A percentile compares a stretch with the other conserved stretches of the same genome.
Evolutionary conservation across 1,139 yeast genomes (phyloP).

Genomic region (Magnusiomyces sp.): DNA sequence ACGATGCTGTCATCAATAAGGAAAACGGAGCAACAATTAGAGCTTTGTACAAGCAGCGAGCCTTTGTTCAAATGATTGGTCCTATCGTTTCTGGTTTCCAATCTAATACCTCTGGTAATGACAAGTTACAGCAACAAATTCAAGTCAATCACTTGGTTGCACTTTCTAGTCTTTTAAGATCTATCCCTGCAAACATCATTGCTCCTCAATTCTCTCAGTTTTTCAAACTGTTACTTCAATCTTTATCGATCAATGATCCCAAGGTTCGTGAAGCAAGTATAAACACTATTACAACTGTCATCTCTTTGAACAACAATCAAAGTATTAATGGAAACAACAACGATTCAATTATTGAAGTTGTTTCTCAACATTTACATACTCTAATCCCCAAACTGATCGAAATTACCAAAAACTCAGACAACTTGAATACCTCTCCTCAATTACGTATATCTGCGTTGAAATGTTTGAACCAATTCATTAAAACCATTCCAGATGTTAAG

Average conservation of each 20-base stretch:
- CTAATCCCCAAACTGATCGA: constrained; percentile 48
- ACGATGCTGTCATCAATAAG: constrained; percentile 53
- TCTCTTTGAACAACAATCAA: constrained; percentile 20
- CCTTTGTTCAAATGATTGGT: constrained; percentile 44
- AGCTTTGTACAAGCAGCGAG: constrained; percentile 66
- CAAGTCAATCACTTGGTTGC: constrained; percentile 51
- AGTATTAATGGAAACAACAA: neutral
- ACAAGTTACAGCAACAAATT: constrained; percentile 16
- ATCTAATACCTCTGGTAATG: too few relatives aligned
- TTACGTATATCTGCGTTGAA: constrained; percentile 52
- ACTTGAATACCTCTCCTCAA: constrained; percentile 24
- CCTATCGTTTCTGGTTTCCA: constrained; percentile 23
- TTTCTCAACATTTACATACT: constrained; percentile 46
- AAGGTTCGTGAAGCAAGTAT: constrained; percentile 55
- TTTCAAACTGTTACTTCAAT: constrained; percentile 63
- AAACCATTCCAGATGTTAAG: constrained; percentile 34
- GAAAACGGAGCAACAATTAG: constrained; percentile 53
- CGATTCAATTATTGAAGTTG: constrained; percentile 31
- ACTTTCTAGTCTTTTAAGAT: constrained; percentile 56
- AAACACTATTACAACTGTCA: constrained; percentile 37
- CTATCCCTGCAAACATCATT: constrained; percentile 54
- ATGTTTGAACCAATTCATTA: constrained; percentile 45
- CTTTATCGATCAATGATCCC: constrained; percentile 43
- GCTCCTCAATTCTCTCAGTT: constrained; percentile 53
- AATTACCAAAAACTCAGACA: neutral